Conservation (phyloP, 768 basidiomycete genomes). For the Lentinula boryana region DNA sequence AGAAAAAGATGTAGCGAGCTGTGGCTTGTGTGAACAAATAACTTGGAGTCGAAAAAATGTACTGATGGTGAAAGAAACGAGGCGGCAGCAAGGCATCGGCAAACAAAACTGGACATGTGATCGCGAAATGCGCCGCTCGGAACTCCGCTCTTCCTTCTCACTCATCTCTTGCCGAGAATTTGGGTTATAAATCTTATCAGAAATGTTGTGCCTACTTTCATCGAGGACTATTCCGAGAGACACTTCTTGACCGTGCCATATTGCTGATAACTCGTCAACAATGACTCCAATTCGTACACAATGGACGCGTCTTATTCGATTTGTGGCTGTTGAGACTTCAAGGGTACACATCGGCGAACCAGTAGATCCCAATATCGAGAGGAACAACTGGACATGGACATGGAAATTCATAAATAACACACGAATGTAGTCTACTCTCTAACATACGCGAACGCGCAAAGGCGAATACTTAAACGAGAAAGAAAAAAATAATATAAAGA, state of each 20-base stretch:
- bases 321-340: constrained; percentile 69
- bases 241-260: neutral
- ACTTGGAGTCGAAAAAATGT: neutral
- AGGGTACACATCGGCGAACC: constrained; percentile 77
- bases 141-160: neutral
- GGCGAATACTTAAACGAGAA: too few species aligned
- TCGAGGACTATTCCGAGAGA: neutral
- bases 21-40: neutral
- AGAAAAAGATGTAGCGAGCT: neutral
- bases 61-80: neutral
- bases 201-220: neutral
- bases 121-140: neutral
- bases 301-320: constrained; percentile 82
- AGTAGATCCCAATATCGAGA: constrained; percentile 55
- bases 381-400: too few species aligned
- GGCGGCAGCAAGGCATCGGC: neutral
- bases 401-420: too few species aligned
- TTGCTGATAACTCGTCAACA: constrained; percentile 9
- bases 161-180: neutral
- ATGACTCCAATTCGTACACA: constrained; percentile 62
- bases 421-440: too few species aligned
- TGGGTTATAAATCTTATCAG: neutral
- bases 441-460: too few species aligned
- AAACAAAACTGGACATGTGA: neutral
- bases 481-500: too few species aligned